These are phyloP conservation scores for Miamiensis avidus DNA, from an alignment of 169 alveolate genomes.

Conservation along the genomic window DNA sequence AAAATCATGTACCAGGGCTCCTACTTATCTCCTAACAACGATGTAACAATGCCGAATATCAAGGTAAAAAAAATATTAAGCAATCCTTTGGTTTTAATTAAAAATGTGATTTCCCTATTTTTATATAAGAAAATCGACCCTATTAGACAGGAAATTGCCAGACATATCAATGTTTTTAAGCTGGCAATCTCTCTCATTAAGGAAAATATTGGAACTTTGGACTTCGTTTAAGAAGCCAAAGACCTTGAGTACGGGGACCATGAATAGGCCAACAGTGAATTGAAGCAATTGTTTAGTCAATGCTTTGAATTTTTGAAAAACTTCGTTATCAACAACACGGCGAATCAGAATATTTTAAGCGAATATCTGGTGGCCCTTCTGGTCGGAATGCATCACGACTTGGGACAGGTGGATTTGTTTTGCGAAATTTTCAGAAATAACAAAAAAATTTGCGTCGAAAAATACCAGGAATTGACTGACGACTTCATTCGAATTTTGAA, in stretches of 20 bases:
- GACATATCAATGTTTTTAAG: conserved; percentile 25
- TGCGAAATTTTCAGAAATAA: conserved; percentile 47
- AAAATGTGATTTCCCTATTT: too few relatives aligned
- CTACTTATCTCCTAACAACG: neutral
- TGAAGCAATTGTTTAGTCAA: conserved; percentile 14
- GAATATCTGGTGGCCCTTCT: conserved; percentile 27
- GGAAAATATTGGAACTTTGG: conserved; percentile 27
- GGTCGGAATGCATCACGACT: conserved; percentile 23
- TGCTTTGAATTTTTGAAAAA: conserved; percentile 33
- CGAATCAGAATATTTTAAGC: conserved; percentile 33
- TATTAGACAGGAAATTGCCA: conserved; percentile 35
- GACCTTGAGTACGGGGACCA: neutral
- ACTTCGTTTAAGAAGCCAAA: neutral
- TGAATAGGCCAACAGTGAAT: neutral
- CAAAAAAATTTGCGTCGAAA: conserved; percentile 45
- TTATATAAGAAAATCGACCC: conserved; percentile 12
- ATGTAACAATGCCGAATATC: neutral
- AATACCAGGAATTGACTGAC: conserved; percentile 29
- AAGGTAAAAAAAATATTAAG: too few relatives aligned
- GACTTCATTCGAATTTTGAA: conserved; percentile 25
- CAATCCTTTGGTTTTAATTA: too few relatives aligned
- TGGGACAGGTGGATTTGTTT: conserved; percentile 33
- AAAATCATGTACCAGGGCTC: conserved; percentile 25
- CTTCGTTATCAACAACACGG: conserved; percentile 18
- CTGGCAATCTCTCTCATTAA: conserved; percentile 27